Evolutionary conservation across 805 yeast species (phyloP), one percentile per base, ranked within the genome.

Genomic region (Ogataea trehaloabstinens): DNA sequence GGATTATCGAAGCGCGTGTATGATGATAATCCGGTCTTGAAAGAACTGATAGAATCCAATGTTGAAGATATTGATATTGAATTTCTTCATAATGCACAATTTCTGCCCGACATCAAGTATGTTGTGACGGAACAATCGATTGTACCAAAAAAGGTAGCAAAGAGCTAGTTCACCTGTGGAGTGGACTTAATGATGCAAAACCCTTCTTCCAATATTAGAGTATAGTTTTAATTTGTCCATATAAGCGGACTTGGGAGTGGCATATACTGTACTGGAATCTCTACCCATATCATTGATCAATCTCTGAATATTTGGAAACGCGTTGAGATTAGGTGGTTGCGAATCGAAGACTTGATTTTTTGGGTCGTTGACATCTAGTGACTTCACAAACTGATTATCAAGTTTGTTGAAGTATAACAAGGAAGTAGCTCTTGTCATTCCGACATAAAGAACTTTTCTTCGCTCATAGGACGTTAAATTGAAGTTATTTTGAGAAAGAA

Each of bases 341-440:
- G 44, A 28, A 8, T 34, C 38, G 28, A 34, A 41, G 10, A 45
- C 37, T 8, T 37, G 34, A 5, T 27, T n/a, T 8, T 24, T n/a
- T 13, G 27, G 21, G 25, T 32, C 45, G 15, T 11, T 18, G 28
- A 16, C 43, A 42, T 59, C 64, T 16, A 57, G 27, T 32, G 46
- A 40, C 6, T 43, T 22, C 5, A 48, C 51, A 22, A 40, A 48
- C 22, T 53, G 58, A 28, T 40, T 44, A 24, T 41, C 33, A 6
- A 54, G 36, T 27, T 51, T 52, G 40, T 60, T 58, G 44, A 55
- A 61, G 41, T 75, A 76, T 6, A 74, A 49, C 29, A 76, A 47
- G 17, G 66, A 58, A 24, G 66, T 69, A 0, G 90, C 85, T 44
- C 91, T 67, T 0, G 90, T 82, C 53, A 74, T 61, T 1, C 80